Evolutionary conservation across 768 basidiomycete species (phyloP).

Genomic region (Tephrocybe rancida): DNA sequence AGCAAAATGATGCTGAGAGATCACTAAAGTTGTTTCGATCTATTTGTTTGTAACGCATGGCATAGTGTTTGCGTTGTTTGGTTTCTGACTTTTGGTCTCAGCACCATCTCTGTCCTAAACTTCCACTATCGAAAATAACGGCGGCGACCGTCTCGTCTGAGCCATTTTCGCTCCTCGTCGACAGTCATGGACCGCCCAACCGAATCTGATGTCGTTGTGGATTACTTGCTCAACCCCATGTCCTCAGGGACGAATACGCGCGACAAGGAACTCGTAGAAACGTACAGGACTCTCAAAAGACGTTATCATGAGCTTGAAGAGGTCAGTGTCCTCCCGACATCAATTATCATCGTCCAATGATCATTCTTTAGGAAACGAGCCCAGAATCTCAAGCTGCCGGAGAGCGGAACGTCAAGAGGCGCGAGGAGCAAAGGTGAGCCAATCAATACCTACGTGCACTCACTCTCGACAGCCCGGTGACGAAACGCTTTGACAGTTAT

Average conservation of each 20-base stretch:
- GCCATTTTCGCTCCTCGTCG: constrained; percentile 24
- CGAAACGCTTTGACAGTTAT: constrained; percentile 33
- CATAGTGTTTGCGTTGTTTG: constrained; percentile 44
- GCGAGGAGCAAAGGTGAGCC: constrained; percentile 65
- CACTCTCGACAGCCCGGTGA: not conserved
- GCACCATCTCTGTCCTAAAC: constrained; percentile 31
- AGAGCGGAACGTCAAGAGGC: constrained; percentile 63
- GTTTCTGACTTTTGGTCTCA: constrained; percentile 35
- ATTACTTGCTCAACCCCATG: constrained; percentile 43
- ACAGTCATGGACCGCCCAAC: constrained; percentile 39
- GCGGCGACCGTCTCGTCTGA: constrained; percentile 20
- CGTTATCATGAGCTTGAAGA: constrained; percentile 71
- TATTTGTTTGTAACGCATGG: constrained; percentile 42
- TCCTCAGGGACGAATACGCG: constrained; percentile 35
- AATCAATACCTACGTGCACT: not conserved
- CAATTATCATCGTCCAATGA: constrained; percentile 26
- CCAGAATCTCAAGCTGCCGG: constrained; percentile 60
- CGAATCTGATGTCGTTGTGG: constrained; percentile 56
- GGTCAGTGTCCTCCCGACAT: constrained; percentile 43
- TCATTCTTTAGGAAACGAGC: constrained; percentile 53
- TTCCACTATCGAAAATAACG: constrained; percentile 21
- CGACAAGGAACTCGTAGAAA: constrained; percentile 56
- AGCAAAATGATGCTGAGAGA: not conserved
- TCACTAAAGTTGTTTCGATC: not conserved
- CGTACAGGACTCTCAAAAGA: constrained; percentile 65